These are phyloP conservation scores for Saccharomycopsis hybrid DNA, from an alignment of 1,139 yeast species.

Conservation along the genomic window DNA sequence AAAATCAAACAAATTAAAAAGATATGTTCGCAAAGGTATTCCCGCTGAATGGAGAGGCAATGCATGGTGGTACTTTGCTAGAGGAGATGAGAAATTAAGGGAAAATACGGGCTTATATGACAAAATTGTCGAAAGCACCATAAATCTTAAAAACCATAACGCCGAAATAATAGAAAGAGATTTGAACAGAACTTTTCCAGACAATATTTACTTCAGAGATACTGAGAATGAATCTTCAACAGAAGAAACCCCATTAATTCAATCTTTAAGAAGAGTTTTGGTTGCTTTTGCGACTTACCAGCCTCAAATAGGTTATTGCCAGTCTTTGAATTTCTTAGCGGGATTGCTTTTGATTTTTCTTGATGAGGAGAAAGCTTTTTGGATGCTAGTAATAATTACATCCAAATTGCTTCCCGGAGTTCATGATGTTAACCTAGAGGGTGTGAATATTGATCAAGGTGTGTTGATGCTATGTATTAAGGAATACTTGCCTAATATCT, in stretches of 20 bases:
- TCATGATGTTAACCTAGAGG: slow-evolving; percentile 85
- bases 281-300: slow-evolving; percentile 80
- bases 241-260: slow-evolving; percentile 59
- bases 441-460: slow-evolving; percentile 94
- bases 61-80: slow-evolving; percentile 96
- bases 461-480: slow-evolving; percentile 80
- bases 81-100: slow-evolving; percentile 71
- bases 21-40: slow-evolving; percentile 82
- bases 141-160: slow-evolving; percentile 51
- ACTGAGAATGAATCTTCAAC: slow-evolving; percentile 17
- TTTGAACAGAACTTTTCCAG: slow-evolving; percentile 89
- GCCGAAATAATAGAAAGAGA: slow-evolving; percentile 92
- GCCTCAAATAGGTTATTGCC: slow-evolving; percentile 93
- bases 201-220: slow-evolving; percentile 67
- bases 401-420: slow-evolving; percentile 85
- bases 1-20: slow-evolving; percentile 70
- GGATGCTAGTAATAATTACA: slow-evolving; percentile 92
- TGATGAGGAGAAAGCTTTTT: slow-evolving; percentile 85
- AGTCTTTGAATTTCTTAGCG: slow-evolving; percentile 84
- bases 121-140: slow-evolving; percentile 51
- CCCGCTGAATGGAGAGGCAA: slow-evolving; percentile 97
- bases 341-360: slow-evolving; percentile 76
- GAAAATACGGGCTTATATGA: slow-evolving; percentile 71
- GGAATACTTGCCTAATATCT: slow-evolving; percentile 77
- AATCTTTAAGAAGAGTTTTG: slow-evolving; percentile 71